Evolutionary conservation across 2,329 filamentous ascomycete species (phyloP), one percentile per base, ranked within the genome.

Genomic region (Aspergillus sp.): DNA sequence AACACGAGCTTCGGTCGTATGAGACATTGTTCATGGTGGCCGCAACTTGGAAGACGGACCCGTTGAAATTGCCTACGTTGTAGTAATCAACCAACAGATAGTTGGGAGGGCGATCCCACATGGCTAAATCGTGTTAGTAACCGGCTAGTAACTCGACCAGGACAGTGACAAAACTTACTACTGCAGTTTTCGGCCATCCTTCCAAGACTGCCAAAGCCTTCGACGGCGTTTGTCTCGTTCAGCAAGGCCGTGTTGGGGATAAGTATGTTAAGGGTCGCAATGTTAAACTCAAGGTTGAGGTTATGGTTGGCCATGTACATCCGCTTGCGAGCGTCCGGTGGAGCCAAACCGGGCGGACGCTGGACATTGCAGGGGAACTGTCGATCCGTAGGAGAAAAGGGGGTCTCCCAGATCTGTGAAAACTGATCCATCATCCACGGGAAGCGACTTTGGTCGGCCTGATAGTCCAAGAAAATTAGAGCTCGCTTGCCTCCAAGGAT

Each of bases 301-400:
- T 97, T 97, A 78, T 97, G 93, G 75, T 97, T 97, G 68, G 89
- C 84, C 69, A 96, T 82, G 71, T 93, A 96, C 75, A 96, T 81
- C 44, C 87, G 82, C 31, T 87, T 79, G 57, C 79, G 77, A 0
- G 84, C 82, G 7, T 84, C 80, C 2, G 81, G 75, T 0, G 71
- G 68, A 2, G 77, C 67, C 57, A 96, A 77, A 44, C 84, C 78
- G 0, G 90, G 90, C 0, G 93, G 92, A 0, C 93, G 87, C 70
- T 96, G 85, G 39, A 87, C 81, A 0, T 79, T 86, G 77, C 93
- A 97, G 0, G 92, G 91, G 71, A 96, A 96, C 0, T 73, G 72
- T 3, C 86, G 76, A 66, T 87, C 75, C 0, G 81, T 84, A 0
- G 85, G 91, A 53, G 91, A 90, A 71, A 96, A 97, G 0, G 90